Conservation (phyloP, 345 rosid genomes). For the Linum lewisii region DNA sequence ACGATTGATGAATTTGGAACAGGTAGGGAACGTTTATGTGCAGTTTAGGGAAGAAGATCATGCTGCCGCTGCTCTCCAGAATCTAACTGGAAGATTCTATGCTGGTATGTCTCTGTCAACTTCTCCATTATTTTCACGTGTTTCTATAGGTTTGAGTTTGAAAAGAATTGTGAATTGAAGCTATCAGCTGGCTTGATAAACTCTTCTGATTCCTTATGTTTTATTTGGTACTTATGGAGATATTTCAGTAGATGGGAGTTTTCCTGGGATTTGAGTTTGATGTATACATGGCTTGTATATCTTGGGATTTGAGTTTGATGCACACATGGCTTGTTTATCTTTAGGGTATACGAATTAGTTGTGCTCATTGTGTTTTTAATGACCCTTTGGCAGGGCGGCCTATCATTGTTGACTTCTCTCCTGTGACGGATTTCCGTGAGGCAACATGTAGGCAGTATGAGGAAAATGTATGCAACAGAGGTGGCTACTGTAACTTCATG, state of each 20-base stretch:
- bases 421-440: slow-evolving; percentile 84
- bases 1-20: background rate
- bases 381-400: slow-evolving; percentile 33
- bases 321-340: background rate
- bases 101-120: slow-evolving; percentile 23
- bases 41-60: slow-evolving; percentile 88
- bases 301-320: background rate
- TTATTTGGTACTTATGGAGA: too few relatives aligned
- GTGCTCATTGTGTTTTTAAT: background rate
- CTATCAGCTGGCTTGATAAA: too few relatives aligned
- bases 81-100: slow-evolving; percentile 70
- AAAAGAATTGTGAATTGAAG: too few relatives aligned
- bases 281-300: background rate
- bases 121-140: too few relatives aligned
- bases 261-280: too few relatives aligned
- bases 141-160: too few relatives aligned
- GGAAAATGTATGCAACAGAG: slow-evolving; percentile 79
- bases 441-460: slow-evolving; percentile 85
- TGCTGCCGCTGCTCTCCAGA: slow-evolving; percentile 73
- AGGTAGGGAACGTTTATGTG: slow-evolving; percentile 69
- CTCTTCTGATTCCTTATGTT: too few relatives aligned
- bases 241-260: too few relatives aligned
- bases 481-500: slow-evolving; percentile 90
- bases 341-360: background rate
- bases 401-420: slow-evolving; percentile 85